phyloP scores from a whole-genome alignment of 257 asterid species.

The Solanum infundibuliforme region DNA sequence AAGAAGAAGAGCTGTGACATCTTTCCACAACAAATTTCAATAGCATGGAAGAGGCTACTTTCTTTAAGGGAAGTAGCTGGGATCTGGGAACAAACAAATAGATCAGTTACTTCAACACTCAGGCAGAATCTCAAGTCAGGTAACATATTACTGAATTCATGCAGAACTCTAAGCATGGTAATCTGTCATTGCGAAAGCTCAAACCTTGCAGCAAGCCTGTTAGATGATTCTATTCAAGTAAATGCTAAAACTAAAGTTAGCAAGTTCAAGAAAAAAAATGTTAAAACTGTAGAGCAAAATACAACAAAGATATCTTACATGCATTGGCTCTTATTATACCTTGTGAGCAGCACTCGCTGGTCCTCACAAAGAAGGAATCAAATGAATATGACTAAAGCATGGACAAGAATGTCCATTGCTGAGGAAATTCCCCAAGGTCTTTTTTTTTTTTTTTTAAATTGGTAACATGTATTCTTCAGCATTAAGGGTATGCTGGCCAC shows the following conservation, averaged over 20 bases:
- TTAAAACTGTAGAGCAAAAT: neutral
- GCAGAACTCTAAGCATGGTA: neutral
- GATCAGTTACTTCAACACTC: neutral
- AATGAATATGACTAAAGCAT: neutral
- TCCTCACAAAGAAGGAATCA: neutral
- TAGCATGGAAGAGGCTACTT: neutral
- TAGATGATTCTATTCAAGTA: neutral
- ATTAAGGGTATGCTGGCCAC: no score
- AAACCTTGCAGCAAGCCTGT: neutral
- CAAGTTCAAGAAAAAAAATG: neutral
- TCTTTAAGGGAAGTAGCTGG: neutral
- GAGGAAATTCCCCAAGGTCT: neutral
- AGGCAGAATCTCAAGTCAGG: neutral
- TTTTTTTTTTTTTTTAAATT: no score
- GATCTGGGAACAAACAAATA: neutral
- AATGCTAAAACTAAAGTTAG: neutral
- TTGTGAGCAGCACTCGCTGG: neutral
- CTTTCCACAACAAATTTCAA: neutral
- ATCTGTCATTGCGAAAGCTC: neutral
- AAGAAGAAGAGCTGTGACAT: neutral
- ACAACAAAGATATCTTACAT: neutral
- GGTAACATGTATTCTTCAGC: no score
- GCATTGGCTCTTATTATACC: neutral
- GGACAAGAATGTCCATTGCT: neutral
- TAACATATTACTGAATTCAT: neutral